These are phyloP conservation scores for Lactarius akahatsu DNA, from an alignment of 768 basidiomycete species.

Conservation along the genomic window DNA sequence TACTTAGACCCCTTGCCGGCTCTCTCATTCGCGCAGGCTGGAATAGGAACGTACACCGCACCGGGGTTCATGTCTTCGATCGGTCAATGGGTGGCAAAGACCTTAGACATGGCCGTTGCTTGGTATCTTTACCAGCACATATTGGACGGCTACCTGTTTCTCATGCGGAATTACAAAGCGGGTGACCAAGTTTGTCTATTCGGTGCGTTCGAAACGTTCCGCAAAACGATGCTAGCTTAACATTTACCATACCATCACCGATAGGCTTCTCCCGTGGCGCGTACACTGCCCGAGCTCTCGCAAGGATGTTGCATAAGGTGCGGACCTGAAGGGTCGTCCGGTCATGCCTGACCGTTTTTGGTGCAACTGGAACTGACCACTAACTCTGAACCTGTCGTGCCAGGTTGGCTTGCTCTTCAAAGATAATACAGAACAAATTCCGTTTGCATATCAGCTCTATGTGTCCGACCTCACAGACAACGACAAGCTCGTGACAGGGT, in stretches of 20 bases:
- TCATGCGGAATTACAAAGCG: constrained; percentile 70
- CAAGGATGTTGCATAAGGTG: constrained; percentile 66
- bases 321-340: not conserved
- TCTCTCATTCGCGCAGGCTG: not conserved
- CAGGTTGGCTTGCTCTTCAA: constrained; percentile 70
- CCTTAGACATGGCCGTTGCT: constrained; percentile 67
- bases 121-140: constrained; percentile 75
- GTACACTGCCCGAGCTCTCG: constrained; percentile 68
- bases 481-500: constrained; percentile 53
- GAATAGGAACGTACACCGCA: constrained; percentile 37
- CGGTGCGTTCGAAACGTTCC: constrained; percentile 41
- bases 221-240: not conserved
- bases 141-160: constrained; percentile 69
- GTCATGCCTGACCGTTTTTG: not conserved
- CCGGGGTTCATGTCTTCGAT: constrained; percentile 67
- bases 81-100: constrained; percentile 53
- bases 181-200: constrained; percentile 77
- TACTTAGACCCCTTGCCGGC: not conserved
- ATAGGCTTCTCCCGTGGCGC: constrained; percentile 76
- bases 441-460: constrained; percentile 76
- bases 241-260: constrained; percentile 1
- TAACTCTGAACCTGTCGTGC: not conserved
- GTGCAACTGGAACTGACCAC: not conserved
- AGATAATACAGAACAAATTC: constrained; percentile 66
- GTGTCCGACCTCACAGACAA: constrained; percentile 45